Percentiles rank a stretch among this genome's conserved stretches.
phyloP scores from a whole-genome alignment of 257 asterid genomes.

The Linaria vulgaris region DNA sequence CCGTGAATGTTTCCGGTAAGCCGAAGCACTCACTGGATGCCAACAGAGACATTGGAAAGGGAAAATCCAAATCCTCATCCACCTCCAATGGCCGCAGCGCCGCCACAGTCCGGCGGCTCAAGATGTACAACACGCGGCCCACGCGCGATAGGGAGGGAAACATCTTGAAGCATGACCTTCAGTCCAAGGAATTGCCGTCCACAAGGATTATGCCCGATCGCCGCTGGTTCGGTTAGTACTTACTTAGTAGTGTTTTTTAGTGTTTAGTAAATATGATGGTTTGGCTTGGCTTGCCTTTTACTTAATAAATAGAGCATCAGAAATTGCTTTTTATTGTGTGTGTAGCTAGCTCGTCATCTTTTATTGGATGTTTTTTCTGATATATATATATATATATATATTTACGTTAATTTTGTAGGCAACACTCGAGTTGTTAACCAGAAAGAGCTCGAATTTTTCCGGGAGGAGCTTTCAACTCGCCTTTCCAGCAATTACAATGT shows the following conservation, averaged over 20 bases:
- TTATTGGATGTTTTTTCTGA: too few species aligned
- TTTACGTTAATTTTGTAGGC: slow-evolving; percentile 39
- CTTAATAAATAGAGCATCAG: too few species aligned
- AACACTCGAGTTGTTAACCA: slow-evolving; percentile 86
- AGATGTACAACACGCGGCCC: slow-evolving; percentile 83
- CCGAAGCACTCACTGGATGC: slow-evolving; percentile 90
- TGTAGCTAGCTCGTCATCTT: too few species aligned
- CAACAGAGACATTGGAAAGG: slow-evolving; percentile 55
- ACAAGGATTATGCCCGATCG: slow-evolving; percentile 95
- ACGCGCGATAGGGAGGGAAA: slow-evolving; percentile 56
- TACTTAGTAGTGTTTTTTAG: too few species aligned
- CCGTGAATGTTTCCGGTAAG: slow-evolving; percentile 86
- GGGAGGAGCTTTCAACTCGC: slow-evolving; percentile 76
- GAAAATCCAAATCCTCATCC: slow-evolving; percentile 18
- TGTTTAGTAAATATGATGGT: too few species aligned
- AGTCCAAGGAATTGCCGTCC: slow-evolving; percentile 83
- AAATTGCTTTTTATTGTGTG: too few species aligned
- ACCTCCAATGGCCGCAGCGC: slow-evolving; percentile 57
- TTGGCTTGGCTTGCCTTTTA: too few species aligned
- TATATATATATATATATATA: too few species aligned
- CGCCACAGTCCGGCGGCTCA: slow-evolving; percentile 92
- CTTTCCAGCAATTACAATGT: slow-evolving; percentile 85
- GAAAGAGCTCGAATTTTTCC: slow-evolving; percentile 75
- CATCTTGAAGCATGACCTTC: slow-evolving; percentile 69
- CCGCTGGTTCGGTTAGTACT: slow-evolving; percentile 87